Evolutionary conservation across 1,284 basidiomycete genomes (phyloP), one percentile per base, ranked within the genome.

Genomic region (Apiotrichum porosum): DNA sequence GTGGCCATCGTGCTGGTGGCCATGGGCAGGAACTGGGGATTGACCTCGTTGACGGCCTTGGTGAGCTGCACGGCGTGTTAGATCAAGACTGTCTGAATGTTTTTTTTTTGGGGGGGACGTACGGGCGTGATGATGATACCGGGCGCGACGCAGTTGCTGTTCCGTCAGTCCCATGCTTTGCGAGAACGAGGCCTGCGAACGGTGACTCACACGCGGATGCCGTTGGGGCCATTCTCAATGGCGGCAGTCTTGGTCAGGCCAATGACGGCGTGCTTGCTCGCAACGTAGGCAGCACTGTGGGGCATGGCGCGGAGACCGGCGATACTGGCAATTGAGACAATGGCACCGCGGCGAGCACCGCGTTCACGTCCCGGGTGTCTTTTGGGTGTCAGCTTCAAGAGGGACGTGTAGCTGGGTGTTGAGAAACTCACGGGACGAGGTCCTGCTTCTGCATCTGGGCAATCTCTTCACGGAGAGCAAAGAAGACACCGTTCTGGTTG

Each of bases 401-500:
- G n/a, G n/a, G n/a, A n/a, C n/a, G n/a, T n/a, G n/a, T n/a, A n/a
- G n/a, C n/a, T n/a, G n/a, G 26, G 26, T 28, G 26, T 28, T 28
- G 8, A 6, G 26, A 12, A 12, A 35, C 44, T 5, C 18, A 40
- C 44, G 30, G 21, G 4, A 32, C 30, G 10, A 31, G 41, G 30
- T 57, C 52, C 37, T 57, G 56, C 43, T 54, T 54, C 21, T 37
- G 41, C 52, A 57, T 57, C 42, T 54, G 52, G 6, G 47, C 41
- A 3, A 57, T 42, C 44, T 57, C 28, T 26, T 49, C 49, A 28
- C 52, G 42, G 44, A 57, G 46, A 33, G 46, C 54, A 35, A 51
- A 47, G 47, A 57, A 57, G 10, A 54, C 43, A n/a, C 55, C 55
- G 24, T 38, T 46, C 46, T 57, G 38, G 35, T 66, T 66, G 26